A percentile compares a stretch with the other conserved stretches of the same genome.
Evolutionary conservation across 2,329 filamentous ascomycete genomes (phyloP).

Genomic region (Xylaria sp.): DNA sequence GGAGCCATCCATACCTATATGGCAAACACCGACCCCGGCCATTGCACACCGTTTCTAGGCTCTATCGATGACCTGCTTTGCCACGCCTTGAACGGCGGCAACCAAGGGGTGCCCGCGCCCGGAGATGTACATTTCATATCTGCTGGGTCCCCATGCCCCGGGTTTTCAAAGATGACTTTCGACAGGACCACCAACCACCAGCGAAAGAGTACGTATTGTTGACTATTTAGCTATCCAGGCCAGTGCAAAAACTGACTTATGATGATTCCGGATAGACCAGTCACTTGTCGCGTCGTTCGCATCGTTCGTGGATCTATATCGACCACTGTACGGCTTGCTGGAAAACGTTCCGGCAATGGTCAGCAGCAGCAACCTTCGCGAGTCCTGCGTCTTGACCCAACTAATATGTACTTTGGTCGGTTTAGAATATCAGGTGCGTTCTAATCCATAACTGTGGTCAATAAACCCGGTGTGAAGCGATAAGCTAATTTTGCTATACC

Average conservation of each 20-base stretch:
- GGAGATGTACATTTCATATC: constrained; percentile 76
- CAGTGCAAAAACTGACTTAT: constrained; percentile 6
- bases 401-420: constrained; percentile 78
- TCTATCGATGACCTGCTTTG: constrained; percentile 77
- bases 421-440: constrained; percentile 74
- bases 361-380: constrained; percentile 56
- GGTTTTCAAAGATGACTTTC: constrained; percentile 74
- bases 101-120: constrained; percentile 61
- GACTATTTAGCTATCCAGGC: background rate
- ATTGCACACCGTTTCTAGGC: constrained; percentile 69
- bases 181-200: constrained; percentile 66
- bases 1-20: constrained; percentile 77
- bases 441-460: too few species aligned
- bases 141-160: constrained; percentile 81
- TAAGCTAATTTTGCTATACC: too few species aligned
- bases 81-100: constrained; percentile 62
- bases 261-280: constrained; percentile 58
- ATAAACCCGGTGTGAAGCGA: too few species aligned
- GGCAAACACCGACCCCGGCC: constrained; percentile 66
- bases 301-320: constrained; percentile 78
- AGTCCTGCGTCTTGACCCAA: constrained; percentile 77
- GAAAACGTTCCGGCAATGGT: constrained; percentile 82
- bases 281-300: constrained; percentile 82
- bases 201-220: constrained; percentile 58
- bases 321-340: constrained; percentile 78